Evolutionary conservation across 2,329 filamentous ascomycete genomes (phyloP).

Genomic region (Tolypocladium tundrense): DNA sequence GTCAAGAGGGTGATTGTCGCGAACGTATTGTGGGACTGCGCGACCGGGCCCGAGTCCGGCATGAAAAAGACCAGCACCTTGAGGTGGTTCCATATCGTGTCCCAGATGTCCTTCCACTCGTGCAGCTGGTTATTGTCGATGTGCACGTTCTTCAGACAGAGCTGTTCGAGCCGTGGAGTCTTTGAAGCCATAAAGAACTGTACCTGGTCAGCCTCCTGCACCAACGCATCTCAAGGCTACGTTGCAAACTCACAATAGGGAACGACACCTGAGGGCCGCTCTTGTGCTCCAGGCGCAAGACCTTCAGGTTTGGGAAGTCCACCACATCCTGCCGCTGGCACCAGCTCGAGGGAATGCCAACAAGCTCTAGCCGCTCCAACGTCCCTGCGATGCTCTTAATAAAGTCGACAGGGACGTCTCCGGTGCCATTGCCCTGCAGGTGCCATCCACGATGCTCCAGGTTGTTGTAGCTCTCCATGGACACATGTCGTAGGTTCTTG

Average conservation of each 20-base stretch:
- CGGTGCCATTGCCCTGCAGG: not conserved
- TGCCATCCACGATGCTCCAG: constrained; percentile 4
- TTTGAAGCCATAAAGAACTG: constrained; percentile 16
- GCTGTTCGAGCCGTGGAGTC: constrained; percentile 20
- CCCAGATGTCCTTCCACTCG: constrained; percentile 8
- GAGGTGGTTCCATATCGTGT: constrained; percentile 18
- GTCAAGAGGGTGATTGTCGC: constrained; percentile 12
- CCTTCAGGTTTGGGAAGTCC: constrained; percentile 16
- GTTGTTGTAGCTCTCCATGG: constrained; percentile 4
- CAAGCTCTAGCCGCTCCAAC: constrained; percentile 12
- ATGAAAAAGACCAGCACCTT: constrained; percentile 14
- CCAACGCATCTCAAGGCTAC: not conserved
- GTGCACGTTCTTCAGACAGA: constrained; percentile 18
- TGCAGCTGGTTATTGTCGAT: constrained; percentile 5
- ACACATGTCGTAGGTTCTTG: constrained; percentile 5
- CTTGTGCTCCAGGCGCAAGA: constrained; percentile 15
- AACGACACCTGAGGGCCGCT: constrained; percentile 1
- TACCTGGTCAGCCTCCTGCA: not conserved
- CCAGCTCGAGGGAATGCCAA: constrained; percentile 11
- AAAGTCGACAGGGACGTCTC: constrained; percentile 5
- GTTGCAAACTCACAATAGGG: constrained; percentile 2
- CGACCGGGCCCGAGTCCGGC: constrained; percentile 10
- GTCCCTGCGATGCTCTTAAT: constrained; percentile 7
- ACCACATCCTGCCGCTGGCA: constrained; percentile 5
- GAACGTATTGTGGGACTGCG: constrained; percentile 12